Evolutionary conservation across 2,329 filamentous ascomycete species (phyloP).

Genomic region (Nemania diffusa): DNA sequence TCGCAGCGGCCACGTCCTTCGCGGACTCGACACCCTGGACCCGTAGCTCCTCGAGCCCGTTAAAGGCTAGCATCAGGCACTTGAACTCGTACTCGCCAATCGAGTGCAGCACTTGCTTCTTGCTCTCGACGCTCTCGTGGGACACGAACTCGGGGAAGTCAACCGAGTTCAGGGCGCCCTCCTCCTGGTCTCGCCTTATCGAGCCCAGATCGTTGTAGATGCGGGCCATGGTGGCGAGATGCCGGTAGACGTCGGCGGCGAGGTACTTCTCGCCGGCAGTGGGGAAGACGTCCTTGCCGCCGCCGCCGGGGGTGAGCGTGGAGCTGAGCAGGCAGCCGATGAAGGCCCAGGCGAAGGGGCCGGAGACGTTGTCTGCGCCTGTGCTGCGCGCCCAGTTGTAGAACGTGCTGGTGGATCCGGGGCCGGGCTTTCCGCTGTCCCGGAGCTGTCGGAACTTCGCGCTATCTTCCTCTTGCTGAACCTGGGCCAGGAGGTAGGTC

Average conservation of each 20-base stretch:
- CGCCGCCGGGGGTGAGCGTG: slow-evolving; percentile 25
- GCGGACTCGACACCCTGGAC: slow-evolving; percentile 5
- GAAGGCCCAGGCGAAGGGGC: slow-evolving; percentile 37
- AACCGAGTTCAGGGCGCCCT: slow-evolving; percentile 49
- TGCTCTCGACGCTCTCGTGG: slow-evolving; percentile 15
- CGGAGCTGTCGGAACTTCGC: slow-evolving; percentile 25
- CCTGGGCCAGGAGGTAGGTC: slow-evolving; percentile 35
- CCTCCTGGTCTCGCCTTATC: slow-evolving; percentile 43
- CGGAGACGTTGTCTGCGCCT: slow-evolving; percentile 35
- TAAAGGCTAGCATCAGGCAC: slow-evolving; percentile 35
- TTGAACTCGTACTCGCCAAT: slow-evolving; percentile 48
- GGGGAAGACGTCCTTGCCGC: slow-evolving; percentile 36
- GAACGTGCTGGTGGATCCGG: slow-evolving; percentile 32
- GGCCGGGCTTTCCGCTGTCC: slow-evolving; percentile 15
- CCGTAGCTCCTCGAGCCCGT: slow-evolving; percentile 30
- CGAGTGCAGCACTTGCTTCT: slow-evolving; percentile 28
- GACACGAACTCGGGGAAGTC: slow-evolving; percentile 48
- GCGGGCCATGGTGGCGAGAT: slow-evolving; percentile 46
- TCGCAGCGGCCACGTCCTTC: slow-evolving; percentile 26
- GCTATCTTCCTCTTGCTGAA: slow-evolving; percentile 37
- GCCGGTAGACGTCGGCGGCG: slow-evolving; percentile 32
- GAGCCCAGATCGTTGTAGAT: slow-evolving; percentile 53
- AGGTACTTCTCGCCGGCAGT: slow-evolving; percentile 37
- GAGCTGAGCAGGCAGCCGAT: slow-evolving; percentile 34
- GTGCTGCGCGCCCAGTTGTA: slow-evolving; percentile 39